phyloP scores from a whole-genome alignment of 164 flowering plant genomes.

The Annona cherimola region DNA sequence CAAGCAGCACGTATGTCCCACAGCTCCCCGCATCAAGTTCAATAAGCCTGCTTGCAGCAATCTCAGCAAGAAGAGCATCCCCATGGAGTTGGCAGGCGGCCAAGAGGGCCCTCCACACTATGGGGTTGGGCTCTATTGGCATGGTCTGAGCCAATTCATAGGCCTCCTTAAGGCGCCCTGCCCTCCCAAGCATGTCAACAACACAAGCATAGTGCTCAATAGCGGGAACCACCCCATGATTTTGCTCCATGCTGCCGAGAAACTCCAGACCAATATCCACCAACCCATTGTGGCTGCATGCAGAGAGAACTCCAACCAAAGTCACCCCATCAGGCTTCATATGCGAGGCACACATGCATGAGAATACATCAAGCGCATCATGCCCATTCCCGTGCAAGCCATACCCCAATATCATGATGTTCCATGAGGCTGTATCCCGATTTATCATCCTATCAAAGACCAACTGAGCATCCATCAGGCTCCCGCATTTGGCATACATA shows the following conservation, averaged over 20 bases:
- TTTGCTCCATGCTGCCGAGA: constrained; percentile 16
- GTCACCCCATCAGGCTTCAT: constrained; percentile 29
- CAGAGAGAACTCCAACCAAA: constrained; percentile 47
- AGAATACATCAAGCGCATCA: constrained; percentile 48
- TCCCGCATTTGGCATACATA: constrained; percentile 82
- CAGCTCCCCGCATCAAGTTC: constrained; percentile 58
- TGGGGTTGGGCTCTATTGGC: constrained; percentile 46
- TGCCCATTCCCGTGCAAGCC: constrained; percentile 54
- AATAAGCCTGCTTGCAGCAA: constrained; percentile 37
- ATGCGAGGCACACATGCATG: constrained; percentile 12
- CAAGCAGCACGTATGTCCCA: constrained; percentile 66
- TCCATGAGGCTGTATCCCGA: constrained; percentile 72
- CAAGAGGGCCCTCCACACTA: constrained; percentile 61
- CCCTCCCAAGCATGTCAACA: constrained; percentile 70
- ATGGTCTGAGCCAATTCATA: constrained; percentile 31
- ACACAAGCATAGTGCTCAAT: constrained; percentile 62
- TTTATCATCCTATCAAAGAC: constrained; percentile 41
- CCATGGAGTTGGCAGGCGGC: constrained; percentile 55
- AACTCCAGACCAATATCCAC: constrained; percentile 36
- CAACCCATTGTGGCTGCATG: constrained; percentile 64
- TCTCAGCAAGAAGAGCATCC: constrained; percentile 40
- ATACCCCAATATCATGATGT: constrained; percentile 70
- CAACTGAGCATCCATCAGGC: constrained; percentile 42
- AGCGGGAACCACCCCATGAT: constrained; percentile 43
- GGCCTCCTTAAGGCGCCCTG: constrained; percentile 52